phyloP scores from a whole-genome alignment of 2,329 filamentous ascomycete species.

The Celoporthe dispersa region DNA sequence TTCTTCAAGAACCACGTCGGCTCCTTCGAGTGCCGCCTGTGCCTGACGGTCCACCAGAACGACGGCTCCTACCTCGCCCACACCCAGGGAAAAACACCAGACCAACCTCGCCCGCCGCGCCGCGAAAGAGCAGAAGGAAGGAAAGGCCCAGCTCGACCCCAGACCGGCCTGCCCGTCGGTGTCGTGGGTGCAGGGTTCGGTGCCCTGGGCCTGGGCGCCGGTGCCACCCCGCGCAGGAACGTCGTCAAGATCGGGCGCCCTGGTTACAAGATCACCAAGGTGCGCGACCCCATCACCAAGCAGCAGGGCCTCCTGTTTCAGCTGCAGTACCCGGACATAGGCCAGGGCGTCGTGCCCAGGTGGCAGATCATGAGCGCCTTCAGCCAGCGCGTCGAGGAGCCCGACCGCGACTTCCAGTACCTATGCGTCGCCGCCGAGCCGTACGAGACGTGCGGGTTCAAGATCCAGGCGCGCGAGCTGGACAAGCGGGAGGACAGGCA shows the following conservation, averaged over 20 bases:
- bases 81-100: constrained; percentile 98
- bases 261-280: constrained; percentile 97
- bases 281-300: constrained; percentile 82
- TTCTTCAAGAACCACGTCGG: constrained; percentile 99
- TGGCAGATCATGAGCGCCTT: constrained; percentile 98
- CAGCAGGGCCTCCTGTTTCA: constrained; percentile 95
- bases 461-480: constrained; percentile 90
- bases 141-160: constrained; percentile 69
- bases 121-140: constrained; percentile 92
- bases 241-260: constrained; percentile 93
- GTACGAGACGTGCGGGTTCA: constrained; percentile 97
- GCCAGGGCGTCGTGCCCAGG: constrained; percentile 73
- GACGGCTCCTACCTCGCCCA: constrained; percentile 98
- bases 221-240: constrained; percentile 70
- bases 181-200: constrained; percentile 73
- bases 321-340: constrained; percentile 92
- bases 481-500: constrained; percentile 86
- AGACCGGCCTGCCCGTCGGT: constrained; percentile 73
- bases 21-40: constrained; percentile 96
- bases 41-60: constrained; percentile 97
- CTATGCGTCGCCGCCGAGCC: constrained; percentile 93
- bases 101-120: constrained; percentile 95
- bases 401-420: constrained; percentile 94
- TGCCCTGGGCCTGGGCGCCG: constrained; percentile 57
- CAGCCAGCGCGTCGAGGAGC: constrained; percentile 93